Evolutionary conservation across 129 eudicot genomes (phyloP).

Genomic region (Glebionis coronaria): DNA sequence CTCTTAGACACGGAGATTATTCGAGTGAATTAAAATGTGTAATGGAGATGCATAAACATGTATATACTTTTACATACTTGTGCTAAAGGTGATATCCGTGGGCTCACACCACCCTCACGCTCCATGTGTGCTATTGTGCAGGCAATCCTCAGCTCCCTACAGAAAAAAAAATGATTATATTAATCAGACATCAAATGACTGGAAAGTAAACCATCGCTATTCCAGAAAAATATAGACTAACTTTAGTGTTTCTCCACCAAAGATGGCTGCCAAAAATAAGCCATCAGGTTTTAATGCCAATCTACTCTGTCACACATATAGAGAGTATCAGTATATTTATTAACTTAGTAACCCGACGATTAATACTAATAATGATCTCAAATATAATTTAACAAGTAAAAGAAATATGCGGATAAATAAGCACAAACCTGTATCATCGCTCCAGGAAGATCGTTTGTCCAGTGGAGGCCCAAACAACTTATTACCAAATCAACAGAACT

Average conservation of each 20-base stretch:
- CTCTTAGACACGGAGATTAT: background rate
- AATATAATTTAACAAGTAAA: background rate
- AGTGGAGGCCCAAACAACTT: conserved; percentile 96
- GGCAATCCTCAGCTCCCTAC: conserved; percentile 89
- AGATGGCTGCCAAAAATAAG: conserved; percentile 85
- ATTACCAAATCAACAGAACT: conserved; percentile 87
- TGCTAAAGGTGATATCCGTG: conserved; percentile 94
- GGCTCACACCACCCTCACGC: conserved; percentile 98
- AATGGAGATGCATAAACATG: background rate
- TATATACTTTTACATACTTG: conserved; percentile 46
- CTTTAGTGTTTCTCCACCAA: conserved; percentile 98
- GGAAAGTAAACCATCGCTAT: background rate
- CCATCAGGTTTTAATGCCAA: conserved; percentile 97
- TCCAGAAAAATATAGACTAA: conserved; percentile 18
- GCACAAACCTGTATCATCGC: conserved; percentile 91
- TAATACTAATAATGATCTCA: background rate
- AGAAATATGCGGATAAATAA: conserved; percentile 3
- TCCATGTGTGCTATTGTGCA: conserved; percentile 99
- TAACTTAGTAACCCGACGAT: background rate
- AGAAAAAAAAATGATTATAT: background rate
- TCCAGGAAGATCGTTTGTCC: conserved; percentile 99
- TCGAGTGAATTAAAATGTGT: background rate
- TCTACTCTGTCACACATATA: conserved; percentile 58
- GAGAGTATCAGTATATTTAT: conserved; percentile 1
- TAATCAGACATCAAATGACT: background rate